Percentiles rank a stretch among this genome's conserved stretches.
Evolutionary conservation across 805 yeast genomes (phyloP).

Genomic region (Kuraishia ogatae): DNA sequence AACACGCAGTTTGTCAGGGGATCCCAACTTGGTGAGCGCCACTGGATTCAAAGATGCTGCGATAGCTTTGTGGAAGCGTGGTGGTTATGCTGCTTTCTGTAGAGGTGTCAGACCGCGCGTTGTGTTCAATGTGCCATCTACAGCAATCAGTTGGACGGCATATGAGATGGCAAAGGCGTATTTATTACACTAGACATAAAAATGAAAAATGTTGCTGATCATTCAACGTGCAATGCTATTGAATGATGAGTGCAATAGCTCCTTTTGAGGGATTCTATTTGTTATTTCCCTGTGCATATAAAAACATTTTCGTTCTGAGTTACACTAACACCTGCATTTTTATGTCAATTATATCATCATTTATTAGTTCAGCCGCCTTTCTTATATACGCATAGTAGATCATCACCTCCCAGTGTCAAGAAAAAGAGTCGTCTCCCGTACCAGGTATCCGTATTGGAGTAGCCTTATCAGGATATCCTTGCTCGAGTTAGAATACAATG

Average conservation of each 20-base stretch:
- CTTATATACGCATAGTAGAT: too few relatives aligned
- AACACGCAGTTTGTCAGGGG: slow-evolving; percentile 56
- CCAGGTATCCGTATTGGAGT: too few relatives aligned
- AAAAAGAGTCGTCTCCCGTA: too few relatives aligned
- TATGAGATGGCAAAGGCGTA: slow-evolving; percentile 92
- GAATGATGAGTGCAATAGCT: not conserved
- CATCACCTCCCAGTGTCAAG: too few relatives aligned
- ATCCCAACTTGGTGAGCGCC: slow-evolving; percentile 40
- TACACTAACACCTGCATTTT: not conserved
- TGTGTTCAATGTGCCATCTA: slow-evolving; percentile 87
- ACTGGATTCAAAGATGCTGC: slow-evolving; percentile 69
- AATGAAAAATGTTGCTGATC: not conserved
- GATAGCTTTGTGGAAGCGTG: slow-evolving; percentile 47
- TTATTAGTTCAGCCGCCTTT: not conserved
- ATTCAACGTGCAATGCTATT: too few relatives aligned
- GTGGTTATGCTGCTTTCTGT: slow-evolving; percentile 60
- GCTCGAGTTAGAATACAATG: too few relatives aligned
- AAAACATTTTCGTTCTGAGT: not conserved
- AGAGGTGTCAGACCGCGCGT: slow-evolving; percentile 89
- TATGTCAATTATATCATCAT: not conserved
- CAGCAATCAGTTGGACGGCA: slow-evolving; percentile 97
- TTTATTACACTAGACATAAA: slow-evolving; percentile 21
- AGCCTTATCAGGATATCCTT: too few relatives aligned
- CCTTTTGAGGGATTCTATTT: too few relatives aligned
- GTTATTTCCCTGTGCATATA: not conserved